Base-by-base conservation (phyloP, 2,329 filamentous ascomycete genomes). In the Aspergillus calidoustus region DNA sequence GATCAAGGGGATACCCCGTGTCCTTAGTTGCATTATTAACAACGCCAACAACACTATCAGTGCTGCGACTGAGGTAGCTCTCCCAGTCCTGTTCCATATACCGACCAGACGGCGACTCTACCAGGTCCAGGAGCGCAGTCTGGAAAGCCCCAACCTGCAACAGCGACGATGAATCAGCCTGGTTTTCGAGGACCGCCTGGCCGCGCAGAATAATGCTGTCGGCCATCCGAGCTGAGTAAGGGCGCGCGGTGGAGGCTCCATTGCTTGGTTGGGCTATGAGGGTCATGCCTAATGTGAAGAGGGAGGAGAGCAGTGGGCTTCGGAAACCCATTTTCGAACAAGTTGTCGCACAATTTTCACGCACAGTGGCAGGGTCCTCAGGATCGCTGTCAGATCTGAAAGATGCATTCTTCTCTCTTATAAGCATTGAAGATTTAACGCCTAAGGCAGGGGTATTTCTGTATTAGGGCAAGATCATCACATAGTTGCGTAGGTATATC, bases 171-270 rank as follows among this genome's bases (percentile, higher is more conserved):
- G 59, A 38, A 30, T 60, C 38, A 22, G 7, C 31, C 59, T 58
- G 7, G 23, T 51, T n/a, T 9, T 51, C 25, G 23, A 66, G 52
- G 43, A 68, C 51, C 13, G 68, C 70, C 43, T 72, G 66, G 41
- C 65, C 62, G 11, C 69, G 69, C 4, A 60, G 56, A 46, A 72
- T 71, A 51, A 72, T 62, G 50, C 69, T 71, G 38, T 72, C 69
- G 38, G 70, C 69, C 69, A 72, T 71, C 63, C 69, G 66, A 22
- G 63, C 64, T 4, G 70, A 72, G 31, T 70, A 71, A 7, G 68
- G 67, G 13, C 64, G 64, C 17, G 46, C 22, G n/a, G 30, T 49
- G 44, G n/a, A 48, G 19, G 31, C 31, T 7, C 19, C 54, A 50
- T 57, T 38, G 43, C 43, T 43, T 30, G n/a, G 30, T 28, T 43